A percentile compares a stretch with the other conserved stretches of the same genome.
phyloP scores from a whole-genome alignment of 2,329 filamentous ascomycete genomes.

The Setomelanomma holmii region DNA sequence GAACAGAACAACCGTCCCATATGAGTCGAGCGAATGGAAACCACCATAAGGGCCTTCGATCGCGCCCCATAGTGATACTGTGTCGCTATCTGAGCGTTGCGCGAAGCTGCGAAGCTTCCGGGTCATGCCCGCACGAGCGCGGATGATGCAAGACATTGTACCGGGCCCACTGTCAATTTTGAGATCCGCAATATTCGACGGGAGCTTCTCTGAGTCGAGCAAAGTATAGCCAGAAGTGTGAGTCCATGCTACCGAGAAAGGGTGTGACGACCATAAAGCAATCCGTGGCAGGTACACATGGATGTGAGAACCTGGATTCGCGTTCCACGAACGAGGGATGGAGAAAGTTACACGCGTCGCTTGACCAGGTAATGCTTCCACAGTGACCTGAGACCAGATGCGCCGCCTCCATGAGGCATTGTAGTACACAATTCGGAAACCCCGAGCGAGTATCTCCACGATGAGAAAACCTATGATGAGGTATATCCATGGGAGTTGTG shows the following conservation, averaged over 20 bases:
- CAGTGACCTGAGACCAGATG: slow-evolving; percentile 58
- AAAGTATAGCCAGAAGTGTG: slow-evolving; percentile 57
- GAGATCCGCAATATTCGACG: slow-evolving; percentile 48
- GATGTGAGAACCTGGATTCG: slow-evolving; percentile 74
- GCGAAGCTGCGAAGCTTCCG: slow-evolving; percentile 76
- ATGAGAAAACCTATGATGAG: slow-evolving; percentile 67
- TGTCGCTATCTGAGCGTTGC: slow-evolving; percentile 53
- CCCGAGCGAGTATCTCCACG: slow-evolving; percentile 64
- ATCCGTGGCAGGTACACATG: slow-evolving; percentile 77
- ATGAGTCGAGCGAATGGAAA: slow-evolving; percentile 2
- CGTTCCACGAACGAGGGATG: slow-evolving; percentile 73
- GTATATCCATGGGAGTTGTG: slow-evolving; percentile 66
- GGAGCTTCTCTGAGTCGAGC: neutral
- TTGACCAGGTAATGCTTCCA: slow-evolving; percentile 76
- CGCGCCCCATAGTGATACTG: slow-evolving; percentile 69
- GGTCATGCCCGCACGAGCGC: slow-evolving; percentile 84
- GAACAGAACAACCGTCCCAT: slow-evolving; percentile 62
- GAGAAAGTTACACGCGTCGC: slow-evolving; percentile 73
- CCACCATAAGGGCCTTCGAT: slow-evolving; percentile 87
- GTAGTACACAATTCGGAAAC: slow-evolving; percentile 64
- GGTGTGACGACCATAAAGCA: slow-evolving; percentile 73
- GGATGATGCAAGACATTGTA: slow-evolving; percentile 72
- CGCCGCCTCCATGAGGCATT: slow-evolving; percentile 70
- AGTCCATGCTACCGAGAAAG: slow-evolving; percentile 78
- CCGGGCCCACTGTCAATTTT: slow-evolving; percentile 52